Evolutionary conservation across 2,329 filamentous ascomycete species (phyloP), one percentile per base, ranked within the genome.

Genomic region (Monosporascus sp.): DNA sequence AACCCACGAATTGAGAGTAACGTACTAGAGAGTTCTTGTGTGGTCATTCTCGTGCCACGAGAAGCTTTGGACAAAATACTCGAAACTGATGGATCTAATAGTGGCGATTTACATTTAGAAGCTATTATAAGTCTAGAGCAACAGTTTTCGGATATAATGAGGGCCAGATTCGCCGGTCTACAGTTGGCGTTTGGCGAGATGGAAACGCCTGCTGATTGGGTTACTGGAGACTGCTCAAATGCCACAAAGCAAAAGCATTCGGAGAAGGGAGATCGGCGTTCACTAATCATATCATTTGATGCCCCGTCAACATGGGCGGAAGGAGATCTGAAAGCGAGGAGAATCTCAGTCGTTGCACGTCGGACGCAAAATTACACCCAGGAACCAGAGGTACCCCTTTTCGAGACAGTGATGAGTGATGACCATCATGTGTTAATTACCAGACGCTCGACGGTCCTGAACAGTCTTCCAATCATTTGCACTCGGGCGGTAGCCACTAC

Each of bases 111-210:
- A 17, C 14, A 3, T 5, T 15, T 24, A 24, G 41, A 44, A 20
- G 22, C 22, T 24, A 44, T 44, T 24, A 17, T 44, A n/a, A 24
- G 14, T 44, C 22, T 35, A 35, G 9, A 44, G n/a, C 22, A 44
- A 7, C 5, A 11, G 6, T 5, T 7, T 15, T 44, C 41, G 14
- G 41, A 44, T 3, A 15, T 20, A 24, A 15, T 14, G 22, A n/a
- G 41, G 22, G 20, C 41, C 6, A 7, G 41, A 24, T 78, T 72
- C 58, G 60, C 66, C 3, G 67, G 72, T 52, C 63, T 74, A 14
- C 76, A 78, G 1, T 56, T 77, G 31, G 53, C 61, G 5, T 77
- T 78, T 58, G 77, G 76, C 15, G 65, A 61, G 0, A 51, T 74
- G 14, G 60, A 60, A 48, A 56, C 61, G 0, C 51, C 46, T 2